These are phyloP conservation scores for Leucosporidium creatinivorum DNA, from an alignment of 768 basidiomycete species.

Conservation along the genomic window DNA sequence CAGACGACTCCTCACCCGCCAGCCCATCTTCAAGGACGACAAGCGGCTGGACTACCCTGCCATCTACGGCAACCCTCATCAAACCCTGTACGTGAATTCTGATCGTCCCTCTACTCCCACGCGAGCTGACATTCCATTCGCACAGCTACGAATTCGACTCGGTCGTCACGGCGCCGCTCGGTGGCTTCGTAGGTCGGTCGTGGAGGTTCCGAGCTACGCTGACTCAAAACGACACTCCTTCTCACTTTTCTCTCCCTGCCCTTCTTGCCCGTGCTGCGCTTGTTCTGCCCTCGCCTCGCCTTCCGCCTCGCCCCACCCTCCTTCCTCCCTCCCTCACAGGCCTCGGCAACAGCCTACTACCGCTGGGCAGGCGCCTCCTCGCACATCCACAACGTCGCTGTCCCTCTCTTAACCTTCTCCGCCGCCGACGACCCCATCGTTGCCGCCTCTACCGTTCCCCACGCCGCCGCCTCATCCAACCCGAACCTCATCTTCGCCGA, in stretches of 20 bases:
- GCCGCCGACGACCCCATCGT: constrained; percentile 73
- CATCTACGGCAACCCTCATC: constrained; percentile 28
- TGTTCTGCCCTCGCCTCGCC: background rate
- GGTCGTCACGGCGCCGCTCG: constrained; percentile 43
- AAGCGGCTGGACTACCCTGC: constrained; percentile 21
- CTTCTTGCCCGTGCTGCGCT: too few relatives aligned
- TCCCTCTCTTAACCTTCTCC: constrained; percentile 70
- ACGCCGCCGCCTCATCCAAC: constrained; percentile 28
- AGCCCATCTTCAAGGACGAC: constrained; percentile 18
- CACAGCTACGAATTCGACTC: constrained; percentile 48
- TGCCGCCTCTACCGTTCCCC: constrained; percentile 46
- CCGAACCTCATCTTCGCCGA: constrained; percentile 54
- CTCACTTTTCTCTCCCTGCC: too few relatives aligned
- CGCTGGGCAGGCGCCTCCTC: constrained; percentile 56
- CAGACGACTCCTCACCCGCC: constrained; percentile 18
- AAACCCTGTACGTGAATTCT: constrained; percentile 18
- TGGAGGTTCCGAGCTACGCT: too few relatives aligned
- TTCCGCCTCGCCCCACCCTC: background rate
- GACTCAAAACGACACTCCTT: too few relatives aligned
- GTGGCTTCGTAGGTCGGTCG: constrained; percentile 41
- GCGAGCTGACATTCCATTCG: background rate
- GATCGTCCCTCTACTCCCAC: background rate
- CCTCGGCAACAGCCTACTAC: constrained; percentile 48
- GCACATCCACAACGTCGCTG: constrained; percentile 53
- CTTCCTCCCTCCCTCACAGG: constrained; percentile 46